phyloP scores from a whole-genome alignment of 1,284 basidiomycete genomes.

The Ganoderma leucocontextum region DNA sequence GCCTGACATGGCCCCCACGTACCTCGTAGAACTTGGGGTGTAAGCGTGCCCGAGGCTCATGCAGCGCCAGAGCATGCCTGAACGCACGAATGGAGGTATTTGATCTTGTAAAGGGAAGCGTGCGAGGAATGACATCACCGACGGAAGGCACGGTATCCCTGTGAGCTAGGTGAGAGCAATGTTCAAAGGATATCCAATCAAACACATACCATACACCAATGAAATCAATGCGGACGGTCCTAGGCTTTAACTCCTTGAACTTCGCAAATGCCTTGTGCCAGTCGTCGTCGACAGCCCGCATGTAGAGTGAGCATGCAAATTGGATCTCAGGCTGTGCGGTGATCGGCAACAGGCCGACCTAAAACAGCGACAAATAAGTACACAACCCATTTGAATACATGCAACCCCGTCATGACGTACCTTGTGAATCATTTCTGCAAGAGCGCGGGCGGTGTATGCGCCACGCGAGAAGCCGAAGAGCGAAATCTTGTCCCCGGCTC shows the following conservation, averaged over 20 bases:
- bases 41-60: constrained; percentile 74
- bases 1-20: background rate
- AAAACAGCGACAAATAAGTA: no score
- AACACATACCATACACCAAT: constrained; percentile 57
- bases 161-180: background rate
- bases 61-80: constrained; percentile 72
- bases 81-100: constrained; percentile 67
- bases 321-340: constrained; percentile 45
- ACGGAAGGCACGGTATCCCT: constrained; percentile 59
- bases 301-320: constrained; percentile 54
- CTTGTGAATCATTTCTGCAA: constrained; percentile 65
- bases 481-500: constrained; percentile 58
- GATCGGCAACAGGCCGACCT: constrained; percentile 61
- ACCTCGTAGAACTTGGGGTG: constrained; percentile 51
- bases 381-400: no score
- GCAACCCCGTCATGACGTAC: constrained; percentile 19
- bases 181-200: background rate
- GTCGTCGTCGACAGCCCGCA: constrained; percentile 42
- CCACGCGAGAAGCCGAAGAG: constrained; percentile 73
- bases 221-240: constrained; percentile 48
- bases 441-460: constrained; percentile 61
- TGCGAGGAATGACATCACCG: constrained; percentile 49
- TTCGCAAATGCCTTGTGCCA: constrained; percentile 37
- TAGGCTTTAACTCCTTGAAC: constrained; percentile 56
- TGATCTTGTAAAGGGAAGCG: constrained; percentile 63